These are phyloP conservation scores for Entophlyctis helioformis DNA, from an alignment of 192 early-diverging fungal species.

Conservation along the genomic window DNA sequence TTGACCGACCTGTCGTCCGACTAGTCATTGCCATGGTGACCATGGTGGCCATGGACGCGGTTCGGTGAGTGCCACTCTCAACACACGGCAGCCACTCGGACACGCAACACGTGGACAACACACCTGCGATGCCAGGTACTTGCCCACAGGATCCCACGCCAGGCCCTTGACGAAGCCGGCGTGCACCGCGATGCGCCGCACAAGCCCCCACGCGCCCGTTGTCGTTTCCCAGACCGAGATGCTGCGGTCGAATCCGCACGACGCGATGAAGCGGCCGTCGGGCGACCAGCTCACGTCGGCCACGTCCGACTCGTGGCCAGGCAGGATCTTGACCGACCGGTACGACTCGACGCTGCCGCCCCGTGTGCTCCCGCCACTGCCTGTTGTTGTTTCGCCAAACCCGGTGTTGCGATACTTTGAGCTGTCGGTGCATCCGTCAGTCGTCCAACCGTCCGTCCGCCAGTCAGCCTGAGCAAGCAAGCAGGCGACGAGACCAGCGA, in stretches of 20 bases:
- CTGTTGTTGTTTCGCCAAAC: conserved; percentile 13
- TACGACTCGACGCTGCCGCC: conserved; percentile 51
- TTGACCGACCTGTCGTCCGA: conserved; percentile 80
- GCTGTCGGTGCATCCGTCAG: conserved; percentile 91
- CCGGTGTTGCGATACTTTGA: conserved; percentile 80
- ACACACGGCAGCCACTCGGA: neutral
- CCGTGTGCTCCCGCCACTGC: neutral
- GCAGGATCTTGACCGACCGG: conserved; percentile 59
- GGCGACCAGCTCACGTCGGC: conserved; percentile 87
- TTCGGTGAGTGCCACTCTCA: no score
- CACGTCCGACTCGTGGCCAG: conserved; percentile 79
- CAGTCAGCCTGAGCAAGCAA: neutral
- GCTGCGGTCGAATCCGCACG: conserved; percentile 75
- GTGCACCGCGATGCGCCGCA: conserved; percentile 58
- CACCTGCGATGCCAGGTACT: conserved; percentile 84
- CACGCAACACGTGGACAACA: neutral
- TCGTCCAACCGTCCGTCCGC: conserved; percentile 87
- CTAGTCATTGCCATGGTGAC: conserved; percentile 15
- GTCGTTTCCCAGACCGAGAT: conserved; percentile 75
- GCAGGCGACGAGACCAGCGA: conserved; percentile 12
- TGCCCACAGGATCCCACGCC: conserved; percentile 90
- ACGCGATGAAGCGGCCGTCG: conserved; percentile 72
- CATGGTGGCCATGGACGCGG: no score
- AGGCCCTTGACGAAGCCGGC: conserved; percentile 91
- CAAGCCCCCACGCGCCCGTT: no score